Conservation (phyloP, 306 rosid genomes). For the Trichosanthes truncata region DNA sequence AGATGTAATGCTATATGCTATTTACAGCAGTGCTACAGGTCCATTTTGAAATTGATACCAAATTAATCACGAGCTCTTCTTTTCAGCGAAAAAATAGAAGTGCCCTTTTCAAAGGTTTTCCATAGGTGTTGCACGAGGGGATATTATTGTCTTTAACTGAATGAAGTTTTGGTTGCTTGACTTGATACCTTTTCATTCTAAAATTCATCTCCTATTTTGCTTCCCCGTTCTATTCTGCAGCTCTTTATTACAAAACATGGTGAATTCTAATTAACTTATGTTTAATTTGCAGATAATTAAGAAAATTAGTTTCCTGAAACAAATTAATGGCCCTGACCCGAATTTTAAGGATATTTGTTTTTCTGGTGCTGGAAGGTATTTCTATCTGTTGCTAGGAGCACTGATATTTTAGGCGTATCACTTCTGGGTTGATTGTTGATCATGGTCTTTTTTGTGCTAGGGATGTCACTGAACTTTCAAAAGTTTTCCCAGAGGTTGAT, state of each 20-base stretch:
- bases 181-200: neutral
- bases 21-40: neutral
- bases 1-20: neutral
- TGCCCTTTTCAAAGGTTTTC: neutral
- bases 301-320: slow-evolving; percentile 23
- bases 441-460: slow-evolving; percentile 5
- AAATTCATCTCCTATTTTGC: neutral
- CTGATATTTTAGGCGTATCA: neutral
- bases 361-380: slow-evolving; percentile 45
- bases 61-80: neutral
- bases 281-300: slow-evolving; percentile 21
- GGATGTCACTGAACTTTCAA: slow-evolving; percentile 28
- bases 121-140: neutral
- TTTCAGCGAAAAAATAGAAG: neutral
- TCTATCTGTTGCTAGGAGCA: slow-evolving; percentile 10
- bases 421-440: slow-evolving; percentile 3
- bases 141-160: neutral
- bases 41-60: neutral
- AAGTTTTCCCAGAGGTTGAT: slow-evolving; percentile 35
- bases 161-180: slow-evolving; percentile 1
- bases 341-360: slow-evolving; percentile 38
- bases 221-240: neutral
- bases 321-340: slow-evolving; percentile 36
- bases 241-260: neutral
- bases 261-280: neutral